Percentiles rank a stretch among this genome's conserved stretches.
phyloP scores from a whole-genome alignment of 2,329 filamentous ascomycete genomes.

The Monilinia laxa region DNA sequence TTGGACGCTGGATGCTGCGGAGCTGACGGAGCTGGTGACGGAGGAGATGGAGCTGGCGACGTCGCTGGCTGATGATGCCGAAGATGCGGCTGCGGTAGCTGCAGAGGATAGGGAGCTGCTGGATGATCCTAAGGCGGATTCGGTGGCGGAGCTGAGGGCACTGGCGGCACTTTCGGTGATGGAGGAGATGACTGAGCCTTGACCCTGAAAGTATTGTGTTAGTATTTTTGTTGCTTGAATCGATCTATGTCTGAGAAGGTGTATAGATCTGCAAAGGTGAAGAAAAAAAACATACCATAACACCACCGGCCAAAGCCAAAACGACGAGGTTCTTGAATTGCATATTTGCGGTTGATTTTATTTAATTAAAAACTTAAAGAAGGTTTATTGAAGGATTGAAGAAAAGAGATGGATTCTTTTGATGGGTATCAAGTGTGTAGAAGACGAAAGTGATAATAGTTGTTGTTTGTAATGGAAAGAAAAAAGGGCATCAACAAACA shows the following conservation, averaged over 20 bases:
- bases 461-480: no score
- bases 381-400: neutral
- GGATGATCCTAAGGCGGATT: neutral
- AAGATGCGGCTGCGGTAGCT: neutral
- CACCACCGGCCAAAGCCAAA: constrained; percentile 34
- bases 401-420: no score
- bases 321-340: constrained; percentile 37
- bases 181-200: constrained; percentile 20
- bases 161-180: constrained; percentile 10
- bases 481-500: no score
- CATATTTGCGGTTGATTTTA: constrained; percentile 29
- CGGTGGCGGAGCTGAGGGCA: constrained; percentile 4
- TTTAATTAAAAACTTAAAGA: neutral
- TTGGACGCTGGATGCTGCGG: neutral
- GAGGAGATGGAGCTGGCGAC: constrained; percentile 19
- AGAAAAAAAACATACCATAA: constrained; percentile 27
- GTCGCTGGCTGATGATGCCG: neutral
- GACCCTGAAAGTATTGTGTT: constrained; percentile 24
- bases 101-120: neutral
- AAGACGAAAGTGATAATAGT: no score
- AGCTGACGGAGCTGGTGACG: neutral
- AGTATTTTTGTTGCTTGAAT: neutral
- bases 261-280: no score
- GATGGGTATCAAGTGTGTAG: no score
- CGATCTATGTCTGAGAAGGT: no score